Conservation (phyloP, 805 yeast genomes). For the Phaffomyces thermotolerans region DNA sequence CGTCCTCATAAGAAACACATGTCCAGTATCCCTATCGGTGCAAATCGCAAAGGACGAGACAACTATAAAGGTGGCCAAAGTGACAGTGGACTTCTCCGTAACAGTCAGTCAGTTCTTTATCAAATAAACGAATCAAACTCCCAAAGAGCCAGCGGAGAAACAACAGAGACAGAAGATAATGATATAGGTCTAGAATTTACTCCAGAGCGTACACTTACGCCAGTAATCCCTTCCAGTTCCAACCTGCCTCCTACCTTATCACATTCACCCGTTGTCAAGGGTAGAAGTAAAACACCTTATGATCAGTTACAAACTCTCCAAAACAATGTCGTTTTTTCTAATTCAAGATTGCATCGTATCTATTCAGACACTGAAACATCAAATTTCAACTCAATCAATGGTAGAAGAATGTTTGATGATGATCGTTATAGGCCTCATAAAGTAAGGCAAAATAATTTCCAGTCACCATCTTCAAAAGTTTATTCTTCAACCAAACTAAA, state of each 20-base stretch:
- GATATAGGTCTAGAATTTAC: slow-evolving; percentile 2
- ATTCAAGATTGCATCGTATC: slow-evolving; percentile 38
- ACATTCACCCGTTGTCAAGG: slow-evolving; percentile 6
- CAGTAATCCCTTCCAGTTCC: neutral
- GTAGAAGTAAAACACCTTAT: slow-evolving; percentile 18
- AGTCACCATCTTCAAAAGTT: slow-evolving; percentile 1
- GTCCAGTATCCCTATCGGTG: neutral
- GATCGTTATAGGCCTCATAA: slow-evolving; percentile 39
- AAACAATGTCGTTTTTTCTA: slow-evolving; percentile 15
- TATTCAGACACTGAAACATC: slow-evolving; percentile 61
- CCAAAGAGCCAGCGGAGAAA: slow-evolving; percentile 1
- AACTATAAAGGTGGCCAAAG: no score
- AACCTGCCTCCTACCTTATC: slow-evolving; percentile 6
- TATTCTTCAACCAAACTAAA: slow-evolving; percentile 3
- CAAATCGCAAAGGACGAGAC: neutral
- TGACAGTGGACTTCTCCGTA: no score
- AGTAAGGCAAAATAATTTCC: slow-evolving; percentile 2
- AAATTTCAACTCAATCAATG: slow-evolving; percentile 49
- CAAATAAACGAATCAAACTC: slow-evolving; percentile 3
- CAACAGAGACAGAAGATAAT: slow-evolving; percentile 4
- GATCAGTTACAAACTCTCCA: slow-evolving; percentile 15
- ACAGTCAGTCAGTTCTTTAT: neutral
- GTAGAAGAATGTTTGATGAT: slow-evolving; percentile 48
- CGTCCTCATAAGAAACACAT: neutral
- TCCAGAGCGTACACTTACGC: slow-evolving; percentile 4